phyloP scores from a whole-genome alignment of 1,284 basidiomycete genomes.

The Dichomitus squalens region DNA sequence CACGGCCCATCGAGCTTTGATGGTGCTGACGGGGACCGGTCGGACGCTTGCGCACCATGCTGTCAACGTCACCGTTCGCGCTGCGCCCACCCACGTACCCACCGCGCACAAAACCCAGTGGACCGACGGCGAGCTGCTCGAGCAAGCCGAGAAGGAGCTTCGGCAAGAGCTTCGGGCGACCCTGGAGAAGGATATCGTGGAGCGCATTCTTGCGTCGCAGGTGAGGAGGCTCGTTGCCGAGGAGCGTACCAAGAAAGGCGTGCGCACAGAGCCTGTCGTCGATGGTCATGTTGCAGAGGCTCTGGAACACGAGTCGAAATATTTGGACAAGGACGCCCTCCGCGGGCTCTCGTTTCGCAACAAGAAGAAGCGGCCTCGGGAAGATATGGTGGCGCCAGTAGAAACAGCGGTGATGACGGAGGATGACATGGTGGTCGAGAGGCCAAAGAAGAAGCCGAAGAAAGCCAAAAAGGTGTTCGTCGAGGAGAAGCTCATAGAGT shows the following conservation, averaged over 20 bases:
- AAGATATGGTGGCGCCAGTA: constrained; percentile 22
- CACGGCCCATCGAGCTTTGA: constrained; percentile 61
- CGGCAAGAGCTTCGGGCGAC: constrained; percentile 60
- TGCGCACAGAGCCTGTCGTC: constrained; percentile 28
- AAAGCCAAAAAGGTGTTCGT: constrained; percentile 38
- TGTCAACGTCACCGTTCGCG: constrained; percentile 58
- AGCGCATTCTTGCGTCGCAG: constrained; percentile 61
- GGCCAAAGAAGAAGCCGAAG: constrained; percentile 49
- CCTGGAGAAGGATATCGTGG: constrained; percentile 72
- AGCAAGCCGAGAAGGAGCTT: constrained; percentile 62
- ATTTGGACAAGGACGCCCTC: constrained; percentile 38
- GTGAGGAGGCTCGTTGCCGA: constrained; percentile 56
- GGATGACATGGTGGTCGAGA: constrained; percentile 40
- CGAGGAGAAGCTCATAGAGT: constrained; percentile 43
- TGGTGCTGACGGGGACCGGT: constrained; percentile 52
- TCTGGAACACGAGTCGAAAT: constrained; percentile 12
- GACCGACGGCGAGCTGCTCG: constrained; percentile 61
- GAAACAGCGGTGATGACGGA: constrained; percentile 28
- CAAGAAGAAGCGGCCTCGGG: constrained; percentile 48
- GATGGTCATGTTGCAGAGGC: constrained; percentile 21
- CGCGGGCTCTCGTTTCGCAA: constrained; percentile 73
- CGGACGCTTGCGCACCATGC: constrained; percentile 60
- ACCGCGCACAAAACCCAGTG: constrained; percentile 47
- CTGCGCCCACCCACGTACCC: constrained; percentile 44
- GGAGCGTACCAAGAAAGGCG: constrained; percentile 42